Base-by-base conservation (phyloP, 1,284 basidiomycete species). In the Cutaneotrichosporon cavernicola region DNA sequence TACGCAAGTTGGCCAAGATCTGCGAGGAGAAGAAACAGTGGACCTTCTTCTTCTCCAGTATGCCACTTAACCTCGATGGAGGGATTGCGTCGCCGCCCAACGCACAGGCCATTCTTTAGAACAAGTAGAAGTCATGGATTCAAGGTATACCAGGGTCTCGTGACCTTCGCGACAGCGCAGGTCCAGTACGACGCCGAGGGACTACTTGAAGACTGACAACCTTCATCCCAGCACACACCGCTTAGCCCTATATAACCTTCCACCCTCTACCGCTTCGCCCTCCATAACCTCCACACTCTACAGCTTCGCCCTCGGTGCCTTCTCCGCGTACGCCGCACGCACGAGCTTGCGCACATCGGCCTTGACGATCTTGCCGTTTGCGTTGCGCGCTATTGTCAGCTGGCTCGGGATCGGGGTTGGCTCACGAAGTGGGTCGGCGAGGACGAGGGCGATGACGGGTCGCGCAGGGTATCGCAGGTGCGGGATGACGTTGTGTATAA, bases 51-150 rank as follows among this genome's bases (percentile, higher is more conserved):
- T 77, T 83, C 61, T 65, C 78, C 18, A 73, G 71, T 32, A 76
- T 78, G 72, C 78, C 79, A 4, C 64, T 82, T 34, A 76, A 81
- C 61, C 62, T 83, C 26, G 73, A 73, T 14, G 81, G 81, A 2
- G 82, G 82, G 5, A 77, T 82, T 7, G 82, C 81, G 0, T 78
- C 76, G 49, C 78, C 80, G 14, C 78, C 81, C 2, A 83, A 83
- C 65, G 82, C 81, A 10, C 72, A 76, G 66, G 76, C 76, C 11
- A 73, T 80, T 55, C 61, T 79, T 55, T 79, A 69, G 43, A n/a
- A 18, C 7, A 18, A 3, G 43, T 9, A 46, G 16, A n/a, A 36
- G 36, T 18, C 18, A n/a, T 18, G 26, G 26, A 26, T 26, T 26
- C 26, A 26, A 26, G 26, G 26, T 26, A 26, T 26, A 26, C 26